Base-by-base conservation (phyloP, 306 rosid species). In the Bauhinia variegata region DNA sequence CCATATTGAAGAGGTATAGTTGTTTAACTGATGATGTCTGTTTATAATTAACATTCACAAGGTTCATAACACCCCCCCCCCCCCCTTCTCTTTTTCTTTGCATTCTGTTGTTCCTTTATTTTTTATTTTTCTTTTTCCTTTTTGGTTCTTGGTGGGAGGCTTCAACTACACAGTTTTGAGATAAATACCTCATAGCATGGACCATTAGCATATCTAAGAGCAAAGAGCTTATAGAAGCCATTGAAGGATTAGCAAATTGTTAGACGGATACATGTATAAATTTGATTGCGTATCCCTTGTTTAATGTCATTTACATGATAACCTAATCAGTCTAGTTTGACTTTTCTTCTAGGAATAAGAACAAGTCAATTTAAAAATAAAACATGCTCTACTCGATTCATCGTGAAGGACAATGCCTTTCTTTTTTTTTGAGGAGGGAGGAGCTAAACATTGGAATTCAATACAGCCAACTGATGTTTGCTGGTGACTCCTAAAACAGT, bases 1-100 rank as follows among this genome's bases (percentile, higher is more conserved):
- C 78, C 88, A 76, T 69, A 93, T 93, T 68, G 91, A 88, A 83
- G 98, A 93, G 97, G 98, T 89, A 79, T 34, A 63, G 50, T 53
- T 67, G 33, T 53, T 58, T 43, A 43, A 57, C 31, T 63, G 12
- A 23, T 47, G 30, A 18, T 66, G 68, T 14, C 28, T 66, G 68
- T 14, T 49, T 71, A 53, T 48, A 54, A 19, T 57, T 74, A 62
- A 50, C 34, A 56, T 67, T 58, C 66, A 15, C 36, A 5, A 23
- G 6, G 50, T 34, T 23, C 28, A 23, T 23, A 2, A 23, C 2
- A 1, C 28, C 28, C 28, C 28, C 28, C 28, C 28, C 28, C 28
- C 28, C 28, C 28, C 2, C 28, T 2, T 23, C 28, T 23, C 28
- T 23, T 23, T 23, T 23, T 23, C 28, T 23, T 23, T 23, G 28